Evolutionary conservation across 768 basidiomycete species (phyloP).

Genomic region (Xanthoconium purpureum): DNA sequence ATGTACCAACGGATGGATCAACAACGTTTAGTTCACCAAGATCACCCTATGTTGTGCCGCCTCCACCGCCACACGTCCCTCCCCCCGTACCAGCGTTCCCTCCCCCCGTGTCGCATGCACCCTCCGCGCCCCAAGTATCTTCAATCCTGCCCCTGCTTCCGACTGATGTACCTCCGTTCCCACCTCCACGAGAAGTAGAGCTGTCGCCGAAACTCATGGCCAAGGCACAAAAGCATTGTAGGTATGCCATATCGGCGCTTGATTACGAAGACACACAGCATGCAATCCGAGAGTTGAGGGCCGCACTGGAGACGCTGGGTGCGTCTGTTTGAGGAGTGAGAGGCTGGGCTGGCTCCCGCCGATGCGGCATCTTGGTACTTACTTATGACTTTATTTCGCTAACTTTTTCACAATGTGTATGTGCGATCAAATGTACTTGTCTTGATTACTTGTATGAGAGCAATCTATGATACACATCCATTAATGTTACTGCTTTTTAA

Average conservation of each 20-base stretch:
- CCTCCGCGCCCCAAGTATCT: conserved; percentile 3
- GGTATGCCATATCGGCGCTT: conserved; percentile 90
- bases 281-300: conserved; percentile 77
- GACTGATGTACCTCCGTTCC: conserved; percentile 19
- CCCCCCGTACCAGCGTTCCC: conserved; percentile 11
- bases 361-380: neutral
- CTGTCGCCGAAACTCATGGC: conserved; percentile 65
- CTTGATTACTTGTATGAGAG: neutral
- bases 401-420: neutral
- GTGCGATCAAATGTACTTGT: neutral
- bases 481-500: neutral
- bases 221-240: conserved; percentile 86
- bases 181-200: conserved; percentile 33
- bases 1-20: conserved; percentile 11
- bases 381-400: conserved; percentile 6
- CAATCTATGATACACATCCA: neutral
- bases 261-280: conserved; percentile 93
- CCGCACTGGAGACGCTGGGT: conserved; percentile 68
- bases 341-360: conserved; percentile 3
- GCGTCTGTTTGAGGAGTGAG: conserved; percentile 34
- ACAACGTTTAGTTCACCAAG: conserved; percentile 7
- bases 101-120: conserved; percentile 3
- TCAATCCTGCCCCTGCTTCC: neutral
- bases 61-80: conserved; percentile 16
- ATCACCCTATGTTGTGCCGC: conserved; percentile 11